Evolutionary conservation across 2,329 filamentous ascomycete genomes (phyloP), one percentile per base, ranked within the genome.

Genomic region (Chrysoporthe puriensis): DNA sequence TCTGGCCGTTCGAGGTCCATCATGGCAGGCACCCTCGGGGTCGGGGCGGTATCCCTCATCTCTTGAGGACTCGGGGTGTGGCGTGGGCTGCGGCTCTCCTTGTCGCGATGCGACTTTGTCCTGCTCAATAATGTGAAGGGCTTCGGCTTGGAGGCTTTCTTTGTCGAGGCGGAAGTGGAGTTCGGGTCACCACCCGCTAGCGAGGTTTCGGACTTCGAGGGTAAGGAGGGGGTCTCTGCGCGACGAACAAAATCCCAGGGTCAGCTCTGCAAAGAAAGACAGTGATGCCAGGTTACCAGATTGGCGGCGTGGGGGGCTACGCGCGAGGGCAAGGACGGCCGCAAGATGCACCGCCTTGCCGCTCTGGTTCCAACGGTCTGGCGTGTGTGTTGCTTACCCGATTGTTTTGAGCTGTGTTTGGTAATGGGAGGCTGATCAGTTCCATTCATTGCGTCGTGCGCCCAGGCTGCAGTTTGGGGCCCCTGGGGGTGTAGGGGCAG

Each of bases 91-190:
- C 77, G 76, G 69, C 76, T 78, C 64, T 85, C 84, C 73, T 82
- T 85, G 69, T 86, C 84, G 70, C 82, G 82, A 67, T 83, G 77
- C 21, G 86, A 88, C 71, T 79, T 82, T 68, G 82, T 81, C 54
- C 86, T 85, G 68, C 81, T 79, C 18, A 88, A 76, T 34, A 86
- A 77, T 26, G 80, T 80, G 75, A 88, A 88, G 9, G 84, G 79
- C 69, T 88, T 88, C 16, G 83, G 80, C 72, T 88, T 88, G 71
- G 66, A 62, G n/a, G 74, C 78, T 74, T 81, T 85, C 76, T 82
- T 85, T 61, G 62, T 54, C 36, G 63, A 57, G 14, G 52, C n/a
- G 26, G 76, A 73, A 54, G 72, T 66, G 64, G 74, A 72, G 64
- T 59, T 67, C 57, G 50, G 64, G 64, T 87, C 85, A 75, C 79